Percentiles rank a stretch among this genome's conserved stretches.
These are phyloP conservation scores for Paramecium caudatum DNA, from an alignment of 73 alveolate genomes.

Conservation along the genomic window DNA sequence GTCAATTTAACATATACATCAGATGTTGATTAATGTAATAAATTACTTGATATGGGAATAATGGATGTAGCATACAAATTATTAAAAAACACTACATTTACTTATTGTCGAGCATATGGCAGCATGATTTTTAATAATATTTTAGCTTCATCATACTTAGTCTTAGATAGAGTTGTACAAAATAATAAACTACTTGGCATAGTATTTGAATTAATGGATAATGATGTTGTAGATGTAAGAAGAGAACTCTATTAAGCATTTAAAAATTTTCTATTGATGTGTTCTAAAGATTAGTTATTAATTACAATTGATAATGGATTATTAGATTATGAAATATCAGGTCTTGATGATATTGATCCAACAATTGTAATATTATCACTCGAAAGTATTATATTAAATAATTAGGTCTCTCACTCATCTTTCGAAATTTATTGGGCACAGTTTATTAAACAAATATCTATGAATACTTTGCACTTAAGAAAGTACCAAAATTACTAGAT, in stretches of 20 bases:
- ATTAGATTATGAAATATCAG: neutral
- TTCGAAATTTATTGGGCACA: neutral
- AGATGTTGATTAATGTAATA: neutral
- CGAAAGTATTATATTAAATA: neutral
- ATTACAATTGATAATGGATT: neutral
- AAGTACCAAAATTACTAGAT: neutral
- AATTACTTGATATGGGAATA: slow-evolving; percentile 1
- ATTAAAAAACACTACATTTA: neutral
- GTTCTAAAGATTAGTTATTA: neutral
- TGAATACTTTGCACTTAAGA: neutral
- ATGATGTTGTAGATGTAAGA: slow-evolving; percentile 22
- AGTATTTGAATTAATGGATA: neutral
- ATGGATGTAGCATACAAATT: neutral
- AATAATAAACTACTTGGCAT: neutral
- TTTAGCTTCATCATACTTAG: neutral
- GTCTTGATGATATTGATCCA: neutral
- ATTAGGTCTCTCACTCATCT: neutral
- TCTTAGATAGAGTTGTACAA: neutral
- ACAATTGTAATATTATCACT: neutral
- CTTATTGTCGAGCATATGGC: neutral
- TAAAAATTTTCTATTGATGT: neutral
- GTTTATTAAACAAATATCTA: neutral
- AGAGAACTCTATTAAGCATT: slow-evolving; percentile 13
- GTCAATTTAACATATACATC: neutral
- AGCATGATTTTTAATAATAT: slow-evolving; percentile 15